These are phyloP conservation scores for Cytospora piceicola DNA, from an alignment of 2,329 filamentous ascomycete species.

Conservation along the genomic window DNA sequence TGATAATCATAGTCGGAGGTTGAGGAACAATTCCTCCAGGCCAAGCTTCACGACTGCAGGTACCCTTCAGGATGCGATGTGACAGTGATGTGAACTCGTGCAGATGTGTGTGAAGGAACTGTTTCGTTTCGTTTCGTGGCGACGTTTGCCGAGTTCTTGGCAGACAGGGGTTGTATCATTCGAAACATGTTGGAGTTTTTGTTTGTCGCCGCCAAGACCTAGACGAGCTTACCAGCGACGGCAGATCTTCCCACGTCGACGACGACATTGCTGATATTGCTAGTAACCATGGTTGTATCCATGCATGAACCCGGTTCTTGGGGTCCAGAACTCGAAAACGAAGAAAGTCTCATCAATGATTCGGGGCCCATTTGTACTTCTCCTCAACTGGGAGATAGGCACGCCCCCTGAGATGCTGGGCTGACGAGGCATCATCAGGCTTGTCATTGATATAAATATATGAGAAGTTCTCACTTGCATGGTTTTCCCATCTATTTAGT, in stretches of 20 bases:
- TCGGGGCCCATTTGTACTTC: not conserved
- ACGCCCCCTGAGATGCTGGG: constrained; percentile 9
- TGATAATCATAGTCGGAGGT: not conserved
- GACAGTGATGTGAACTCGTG: not conserved
- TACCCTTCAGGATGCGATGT: not conserved
- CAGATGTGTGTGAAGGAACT: not conserved
- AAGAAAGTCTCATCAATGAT: constrained; percentile 1
- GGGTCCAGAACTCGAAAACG: not conserved
- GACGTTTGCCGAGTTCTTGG: constrained; percentile 7
- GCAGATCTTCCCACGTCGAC: constrained; percentile 16
- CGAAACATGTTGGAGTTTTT: constrained; percentile 15
- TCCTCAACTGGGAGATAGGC: constrained; percentile 5
- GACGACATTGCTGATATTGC: no score
- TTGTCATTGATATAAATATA: constrained; percentile 14
- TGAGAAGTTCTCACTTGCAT: not conserved
- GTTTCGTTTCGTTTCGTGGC: constrained; percentile 12
- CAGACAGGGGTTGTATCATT: not conserved
- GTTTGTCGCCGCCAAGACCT: constrained; percentile 18
- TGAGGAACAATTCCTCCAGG: not conserved
- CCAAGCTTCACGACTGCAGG: not conserved
- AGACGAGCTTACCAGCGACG: constrained; percentile 20
- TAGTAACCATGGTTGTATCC: not conserved
- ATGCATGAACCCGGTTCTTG: not conserved
- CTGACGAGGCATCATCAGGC: not conserved
- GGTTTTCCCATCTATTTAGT: not conserved